A percentile compares a stretch with the other conserved stretches of the same genome.
phyloP scores from a whole-genome alignment of 192 early-diverging fungal species.

The Coemansia sp. region DNA sequence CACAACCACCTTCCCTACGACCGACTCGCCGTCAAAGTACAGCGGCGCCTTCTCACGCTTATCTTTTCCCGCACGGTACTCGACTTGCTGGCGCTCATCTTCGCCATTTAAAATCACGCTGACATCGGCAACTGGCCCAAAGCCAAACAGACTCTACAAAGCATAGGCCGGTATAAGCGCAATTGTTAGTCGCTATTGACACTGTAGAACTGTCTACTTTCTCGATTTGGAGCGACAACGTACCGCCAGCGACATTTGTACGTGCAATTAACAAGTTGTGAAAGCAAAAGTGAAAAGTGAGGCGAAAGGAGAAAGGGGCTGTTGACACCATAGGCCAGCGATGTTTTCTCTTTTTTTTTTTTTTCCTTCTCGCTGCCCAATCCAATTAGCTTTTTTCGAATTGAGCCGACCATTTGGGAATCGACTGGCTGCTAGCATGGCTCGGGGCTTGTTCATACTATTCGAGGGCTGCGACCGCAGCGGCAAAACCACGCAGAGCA shows the following conservation, averaged over 20 bases:
- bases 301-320: background rate
- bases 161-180: background rate
- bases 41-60: constrained; percentile 87
- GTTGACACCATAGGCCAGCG: background rate
- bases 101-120: constrained; percentile 80
- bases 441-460: constrained; percentile 83
- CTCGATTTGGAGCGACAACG: constrained; percentile 7
- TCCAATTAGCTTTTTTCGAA: background rate
- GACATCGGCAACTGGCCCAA: constrained; percentile 83
- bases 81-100: constrained; percentile 87
- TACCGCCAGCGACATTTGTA: constrained; percentile 46
- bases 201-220: background rate
- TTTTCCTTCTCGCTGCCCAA: background rate
- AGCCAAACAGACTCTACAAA: constrained; percentile 66
- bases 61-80: constrained; percentile 92
- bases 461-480: constrained; percentile 92
- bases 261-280: background rate
- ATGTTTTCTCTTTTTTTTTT: background rate
- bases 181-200: background rate
- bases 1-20: constrained; percentile 78
- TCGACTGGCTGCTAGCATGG: constrained; percentile 22
- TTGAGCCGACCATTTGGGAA: constrained; percentile 7
- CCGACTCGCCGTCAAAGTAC: constrained; percentile 94
- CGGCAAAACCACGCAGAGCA: constrained; percentile 90
- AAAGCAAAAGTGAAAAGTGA: background rate